Base-by-base conservation (phyloP, 179 eudicot genomes). In the Patellifolia procumbens region DNA sequence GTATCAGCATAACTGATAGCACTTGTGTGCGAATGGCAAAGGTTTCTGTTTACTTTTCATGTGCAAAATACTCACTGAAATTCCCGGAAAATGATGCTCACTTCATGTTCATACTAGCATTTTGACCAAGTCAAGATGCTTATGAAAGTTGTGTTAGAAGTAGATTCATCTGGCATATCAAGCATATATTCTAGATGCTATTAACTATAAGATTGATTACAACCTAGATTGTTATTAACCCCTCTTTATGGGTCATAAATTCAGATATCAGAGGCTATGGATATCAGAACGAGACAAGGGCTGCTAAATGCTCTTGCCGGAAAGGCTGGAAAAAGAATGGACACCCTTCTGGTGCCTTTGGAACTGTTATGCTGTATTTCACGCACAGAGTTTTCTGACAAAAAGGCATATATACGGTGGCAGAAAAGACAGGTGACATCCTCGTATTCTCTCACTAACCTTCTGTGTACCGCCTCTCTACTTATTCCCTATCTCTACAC, bases 251-350 rank as follows among this genome's bases (percentile, higher is more conserved):
- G 60, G 29, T 28, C 67, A n/a, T 84, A 51, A 72, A 70, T 70
- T 55, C 77, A 96, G 99, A 90, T 96, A 74, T 86, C 98, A 64
- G 99, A 96, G 87, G 91, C 87, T 59, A 93, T 93, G 98, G 99
- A 96, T 81, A 85, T 96, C 71, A 89, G 99, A 87, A 86, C 98
- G 63, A 94, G 99, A 81, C 92, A 89, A 78, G 99, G 98, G 63
- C 88, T 96, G 68, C 94, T 96, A 72, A 93, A 91, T 85, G 91
- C 97, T 65, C 85, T 96, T 76, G 91, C 83, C n/a, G 99, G 94
- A 65, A 96, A 87, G 82, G 91, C 79, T 35, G 98, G 99, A 45
- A 93, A 96, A 88, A 90, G 99, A 84, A 96, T 96, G 99, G 99
- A 96, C 76, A 87, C 98, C 49, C 91, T 96, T 86, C 79, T 96